Conservation (phyloP, 208 protist species). For the Trypanosoma rangeli region DNA sequence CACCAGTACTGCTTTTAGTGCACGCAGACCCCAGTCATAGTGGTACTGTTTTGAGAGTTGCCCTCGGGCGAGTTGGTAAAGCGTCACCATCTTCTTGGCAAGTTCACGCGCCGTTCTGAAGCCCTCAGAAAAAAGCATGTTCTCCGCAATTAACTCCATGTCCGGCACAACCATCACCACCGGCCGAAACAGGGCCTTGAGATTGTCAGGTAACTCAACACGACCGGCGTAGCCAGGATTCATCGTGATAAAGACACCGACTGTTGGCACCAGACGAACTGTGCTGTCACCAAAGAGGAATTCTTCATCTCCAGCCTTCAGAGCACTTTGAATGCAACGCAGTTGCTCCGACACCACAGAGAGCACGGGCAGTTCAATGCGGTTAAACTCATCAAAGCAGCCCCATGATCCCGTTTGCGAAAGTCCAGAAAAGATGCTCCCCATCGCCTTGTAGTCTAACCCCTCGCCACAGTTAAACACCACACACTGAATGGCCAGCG, state of each 20-base stretch:
- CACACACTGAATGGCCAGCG: conserved; percentile 96
- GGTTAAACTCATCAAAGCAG: conserved; percentile 99
- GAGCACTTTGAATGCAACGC: conserved; percentile 96
- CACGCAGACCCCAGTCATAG: conserved; percentile 99
- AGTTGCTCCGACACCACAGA: conserved; percentile 98
- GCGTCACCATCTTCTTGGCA: conserved; percentile 99
- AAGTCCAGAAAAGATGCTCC: conserved; percentile 97
- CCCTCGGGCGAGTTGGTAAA: conserved; percentile 97
- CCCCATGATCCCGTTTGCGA: conserved; percentile 97
- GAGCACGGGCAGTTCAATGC: conserved; percentile 98
- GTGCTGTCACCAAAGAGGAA: conserved; percentile 93
- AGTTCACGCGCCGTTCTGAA: conserved; percentile 95
- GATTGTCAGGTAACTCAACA: conserved; percentile 98
- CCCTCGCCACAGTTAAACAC: conserved; percentile 99
- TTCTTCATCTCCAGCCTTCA: conserved; percentile 77
- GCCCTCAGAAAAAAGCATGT: conserved; percentile 99
- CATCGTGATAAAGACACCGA: conserved; percentile 99
- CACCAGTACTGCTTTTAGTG: conserved; percentile 98
- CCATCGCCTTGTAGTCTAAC: conserved; percentile 99
- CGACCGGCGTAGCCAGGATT: conserved; percentile 99
- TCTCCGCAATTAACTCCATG: conserved; percentile 98
- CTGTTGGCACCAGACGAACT: conserved; percentile 90
- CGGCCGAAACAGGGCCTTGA: conserved; percentile 99
- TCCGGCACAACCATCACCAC: conserved; percentile 99
- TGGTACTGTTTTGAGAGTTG: conserved; percentile 99